phyloP scores from a whole-genome alignment of 2,329 filamentous ascomycete genomes.

The Knoxdaviesia proteae region DNA sequence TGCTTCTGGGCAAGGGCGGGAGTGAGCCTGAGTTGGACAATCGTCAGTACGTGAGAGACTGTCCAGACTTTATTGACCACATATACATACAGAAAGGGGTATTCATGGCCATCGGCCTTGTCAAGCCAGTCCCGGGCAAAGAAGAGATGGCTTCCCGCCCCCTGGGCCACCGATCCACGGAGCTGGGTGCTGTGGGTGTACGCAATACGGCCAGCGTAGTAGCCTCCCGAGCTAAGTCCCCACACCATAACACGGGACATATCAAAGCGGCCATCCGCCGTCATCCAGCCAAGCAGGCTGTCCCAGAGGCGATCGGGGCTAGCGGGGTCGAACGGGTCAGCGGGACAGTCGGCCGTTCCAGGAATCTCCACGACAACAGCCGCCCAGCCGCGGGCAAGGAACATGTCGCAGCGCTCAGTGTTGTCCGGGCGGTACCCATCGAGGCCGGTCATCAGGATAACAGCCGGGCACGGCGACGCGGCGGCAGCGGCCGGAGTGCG shows the following conservation, averaged over 20 bases:
- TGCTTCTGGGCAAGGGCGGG: conserved; percentile 40
- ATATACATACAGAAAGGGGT: conserved; percentile 30
- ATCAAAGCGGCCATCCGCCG: conserved; percentile 27
- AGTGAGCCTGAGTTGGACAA: conserved; percentile 16
- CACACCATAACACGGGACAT: conserved; percentile 35
- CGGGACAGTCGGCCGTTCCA: conserved; percentile 37
- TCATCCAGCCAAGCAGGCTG: conserved; percentile 40
- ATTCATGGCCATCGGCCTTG: conserved; percentile 43
- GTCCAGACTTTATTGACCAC: no score
- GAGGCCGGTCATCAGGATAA: conserved; percentile 38
- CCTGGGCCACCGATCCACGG: conserved; percentile 35
- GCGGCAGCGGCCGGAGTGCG: conserved; percentile 29
- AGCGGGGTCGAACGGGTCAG: conserved; percentile 36
- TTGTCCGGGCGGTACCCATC: conserved; percentile 45
- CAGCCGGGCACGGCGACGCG: conserved; percentile 17
- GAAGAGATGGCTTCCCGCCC: conserved; percentile 33
- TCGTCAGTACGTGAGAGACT: neutral
- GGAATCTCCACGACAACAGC: conserved; percentile 35
- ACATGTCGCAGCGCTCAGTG: conserved; percentile 37
- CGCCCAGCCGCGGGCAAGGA: conserved; percentile 41
- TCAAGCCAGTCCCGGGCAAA: conserved; percentile 33
- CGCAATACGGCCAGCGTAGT: conserved; percentile 46
- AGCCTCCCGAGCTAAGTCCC: conserved; percentile 45
- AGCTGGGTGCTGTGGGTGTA: conserved; percentile 40
- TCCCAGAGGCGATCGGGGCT: conserved; percentile 41